phyloP scores from a whole-genome alignment of 192 early-diverging fungal genomes.

The Entomortierella beljakovae region DNA sequence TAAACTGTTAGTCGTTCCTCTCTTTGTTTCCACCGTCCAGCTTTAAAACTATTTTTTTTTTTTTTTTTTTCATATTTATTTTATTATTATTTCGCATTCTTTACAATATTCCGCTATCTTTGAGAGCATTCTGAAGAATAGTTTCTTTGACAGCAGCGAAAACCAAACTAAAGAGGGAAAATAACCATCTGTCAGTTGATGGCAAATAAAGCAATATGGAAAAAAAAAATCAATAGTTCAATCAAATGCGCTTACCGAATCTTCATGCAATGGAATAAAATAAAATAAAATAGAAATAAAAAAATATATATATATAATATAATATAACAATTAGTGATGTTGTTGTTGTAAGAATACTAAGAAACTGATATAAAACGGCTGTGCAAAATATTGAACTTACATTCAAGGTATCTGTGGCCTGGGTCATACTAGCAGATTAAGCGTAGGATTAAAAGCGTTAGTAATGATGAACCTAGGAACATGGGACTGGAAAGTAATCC shows the following conservation, averaged over 20 bases:
- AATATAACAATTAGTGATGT: too few species aligned
- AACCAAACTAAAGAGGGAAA: slow-evolving; percentile 64
- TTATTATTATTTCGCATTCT: neutral
- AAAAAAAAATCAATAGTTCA: too few species aligned
- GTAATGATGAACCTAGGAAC: neutral
- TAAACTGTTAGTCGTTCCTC: too few species aligned
- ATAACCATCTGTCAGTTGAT: neutral
- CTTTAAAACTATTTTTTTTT: too few species aligned
- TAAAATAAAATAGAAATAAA: neutral
- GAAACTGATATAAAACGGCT: too few species aligned
- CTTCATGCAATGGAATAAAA: too few species aligned
- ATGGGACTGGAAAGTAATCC: neutral
- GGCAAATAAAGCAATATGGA: neutral
- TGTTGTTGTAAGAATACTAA: too few species aligned
- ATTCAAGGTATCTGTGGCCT: slow-evolving; percentile 95
- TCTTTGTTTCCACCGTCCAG: too few species aligned
- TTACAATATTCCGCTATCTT: slow-evolving; percentile 81
- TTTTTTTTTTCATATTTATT: too few species aligned
- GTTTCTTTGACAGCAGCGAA: slow-evolving; percentile 96
- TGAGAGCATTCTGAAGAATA: slow-evolving; percentile 86
- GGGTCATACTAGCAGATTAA: slow-evolving; percentile 90
- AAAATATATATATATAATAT: neutral
- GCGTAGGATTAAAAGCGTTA: slow-evolving; percentile 9
- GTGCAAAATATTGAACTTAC: too few species aligned
- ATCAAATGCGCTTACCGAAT: too few species aligned